These are phyloP conservation scores for Zygosaccharomyces bailii DNA, from an alignment of 805 yeast species.

Conservation along the genomic window DNA sequence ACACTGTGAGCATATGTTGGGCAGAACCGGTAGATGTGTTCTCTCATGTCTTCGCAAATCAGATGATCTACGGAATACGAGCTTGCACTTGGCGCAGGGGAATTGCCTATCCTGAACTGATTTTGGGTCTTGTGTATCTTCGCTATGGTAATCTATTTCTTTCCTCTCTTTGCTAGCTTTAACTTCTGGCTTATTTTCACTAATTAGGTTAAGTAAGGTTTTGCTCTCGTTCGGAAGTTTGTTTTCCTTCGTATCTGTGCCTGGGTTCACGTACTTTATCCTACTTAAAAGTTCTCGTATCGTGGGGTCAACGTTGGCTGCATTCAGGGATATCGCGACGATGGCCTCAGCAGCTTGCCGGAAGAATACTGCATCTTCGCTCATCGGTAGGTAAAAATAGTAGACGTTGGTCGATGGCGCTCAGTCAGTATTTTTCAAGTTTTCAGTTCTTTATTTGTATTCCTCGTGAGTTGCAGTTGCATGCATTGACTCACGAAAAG, in stretches of 20 bases:
- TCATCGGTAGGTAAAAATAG: too few relatives aligned
- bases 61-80: slow-evolving; percentile 63
- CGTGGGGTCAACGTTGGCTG: slow-evolving; percentile 30
- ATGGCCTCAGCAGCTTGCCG: slow-evolving; percentile 35
- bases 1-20: slow-evolving; percentile 71
- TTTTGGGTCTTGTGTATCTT: background rate
- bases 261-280: slow-evolving; percentile 23
- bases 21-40: slow-evolving; percentile 66
- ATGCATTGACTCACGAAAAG: background rate
- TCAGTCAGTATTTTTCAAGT: background rate
- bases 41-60: slow-evolving; percentile 74
- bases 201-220: background rate
- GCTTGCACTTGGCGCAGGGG: slow-evolving; percentile 56
- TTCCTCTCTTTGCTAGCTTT: background rate
- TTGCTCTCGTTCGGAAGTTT: background rate
- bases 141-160: background rate
- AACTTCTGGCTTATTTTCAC: background rate
- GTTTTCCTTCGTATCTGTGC: background rate
- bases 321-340: slow-evolving; percentile 29
- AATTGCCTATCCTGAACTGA: slow-evolving; percentile 35
- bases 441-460: too few relatives aligned
- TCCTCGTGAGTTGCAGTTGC: too few relatives aligned
- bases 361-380: slow-evolving; percentile 30
- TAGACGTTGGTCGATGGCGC: too few relatives aligned
- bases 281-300: slow-evolving; percentile 31